Evolutionary conservation across 2,329 filamentous ascomycete species (phyloP).

Genomic region (Tolypocladium album): DNA sequence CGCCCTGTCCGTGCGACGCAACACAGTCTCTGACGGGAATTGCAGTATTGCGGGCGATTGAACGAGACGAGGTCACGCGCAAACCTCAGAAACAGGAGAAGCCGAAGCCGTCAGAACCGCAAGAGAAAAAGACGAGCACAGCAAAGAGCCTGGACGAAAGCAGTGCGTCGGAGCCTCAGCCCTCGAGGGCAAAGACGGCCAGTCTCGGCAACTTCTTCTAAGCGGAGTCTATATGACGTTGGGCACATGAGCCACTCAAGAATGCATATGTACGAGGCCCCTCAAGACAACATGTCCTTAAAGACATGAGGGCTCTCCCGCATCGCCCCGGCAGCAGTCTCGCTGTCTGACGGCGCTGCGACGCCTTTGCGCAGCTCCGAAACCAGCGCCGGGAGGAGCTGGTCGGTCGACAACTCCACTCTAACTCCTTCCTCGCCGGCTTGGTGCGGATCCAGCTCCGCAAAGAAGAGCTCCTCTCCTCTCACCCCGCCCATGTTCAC

Average conservation of each 20-base stretch:
- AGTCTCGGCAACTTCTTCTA: slow-evolving; percentile 42
- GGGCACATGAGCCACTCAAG: slow-evolving; percentile 5
- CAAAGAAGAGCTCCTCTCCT: slow-evolving; percentile 65
- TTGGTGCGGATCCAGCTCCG: slow-evolving; percentile 39
- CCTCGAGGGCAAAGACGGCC: slow-evolving; percentile 14
- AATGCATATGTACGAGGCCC: slow-evolving; percentile 1
- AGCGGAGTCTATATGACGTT: slow-evolving; percentile 1
- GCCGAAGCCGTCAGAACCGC: slow-evolving; percentile 17
- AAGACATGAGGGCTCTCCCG: slow-evolving; percentile 24
- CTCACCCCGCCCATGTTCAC: slow-evolving; percentile 80
- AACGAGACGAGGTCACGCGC: slow-evolving; percentile 47
- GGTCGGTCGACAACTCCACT: slow-evolving; percentile 46
- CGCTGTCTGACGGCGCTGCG: background rate
- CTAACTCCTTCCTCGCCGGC: slow-evolving; percentile 41
- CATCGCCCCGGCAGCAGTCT: background rate
- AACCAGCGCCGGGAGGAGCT: slow-evolving; percentile 46
- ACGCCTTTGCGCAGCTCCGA: slow-evolving; percentile 31
- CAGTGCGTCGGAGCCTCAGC: slow-evolving; percentile 9
- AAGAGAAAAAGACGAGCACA: slow-evolving; percentile 1
- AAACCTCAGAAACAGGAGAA: slow-evolving; percentile 32
- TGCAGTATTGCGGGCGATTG: slow-evolving; percentile 54
- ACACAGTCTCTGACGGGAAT: slow-evolving; percentile 6
- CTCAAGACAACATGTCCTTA: slow-evolving; percentile 49
- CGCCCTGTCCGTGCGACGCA: background rate
- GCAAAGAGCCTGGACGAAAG: slow-evolving; percentile 5